Conservation (phyloP, 257 asterid species). For the Nemophila menziesii region DNA sequence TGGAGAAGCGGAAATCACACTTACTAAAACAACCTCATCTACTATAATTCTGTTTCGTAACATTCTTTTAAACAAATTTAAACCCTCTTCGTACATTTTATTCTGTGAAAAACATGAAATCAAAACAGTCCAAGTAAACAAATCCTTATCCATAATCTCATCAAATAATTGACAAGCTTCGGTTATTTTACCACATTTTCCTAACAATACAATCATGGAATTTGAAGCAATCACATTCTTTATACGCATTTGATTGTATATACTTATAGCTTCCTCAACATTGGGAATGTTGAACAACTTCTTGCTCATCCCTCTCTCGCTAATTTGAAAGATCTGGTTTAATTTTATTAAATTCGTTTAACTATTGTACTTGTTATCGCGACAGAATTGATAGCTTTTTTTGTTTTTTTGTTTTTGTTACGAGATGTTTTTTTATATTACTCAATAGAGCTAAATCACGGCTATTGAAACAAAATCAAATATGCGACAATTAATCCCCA, state of each 20-base stretch:
- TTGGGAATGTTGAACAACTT: too few species aligned
- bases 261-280: slow-evolving; percentile 44
- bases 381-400: too few species aligned
- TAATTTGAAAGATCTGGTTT: too few species aligned
- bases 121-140: slow-evolving; percentile 79
- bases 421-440: too few species aligned
- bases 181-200: slow-evolving; percentile 43
- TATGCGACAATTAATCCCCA: too few species aligned
- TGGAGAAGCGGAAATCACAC: slow-evolving; percentile 71
- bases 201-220: slow-evolving; percentile 69
- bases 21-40: slow-evolving; percentile 61
- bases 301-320: too few species aligned
- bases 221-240: slow-evolving; percentile 54
- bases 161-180: slow-evolving; percentile 53
- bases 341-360: too few species aligned
- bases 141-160: slow-evolving; percentile 45
- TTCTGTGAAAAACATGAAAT: slow-evolving; percentile 76
- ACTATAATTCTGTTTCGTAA: slow-evolving; percentile 25
- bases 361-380: too few species aligned
- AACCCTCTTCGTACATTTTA: slow-evolving; percentile 49
- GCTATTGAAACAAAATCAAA: too few species aligned
- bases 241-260: slow-evolving; percentile 49
- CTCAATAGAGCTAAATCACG: too few species aligned
- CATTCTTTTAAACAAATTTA: slow-evolving; percentile 43
- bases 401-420: too few species aligned